phyloP scores from a whole-genome alignment of 441 rosid species.

The Pelargonium cotyledonis region DNA sequence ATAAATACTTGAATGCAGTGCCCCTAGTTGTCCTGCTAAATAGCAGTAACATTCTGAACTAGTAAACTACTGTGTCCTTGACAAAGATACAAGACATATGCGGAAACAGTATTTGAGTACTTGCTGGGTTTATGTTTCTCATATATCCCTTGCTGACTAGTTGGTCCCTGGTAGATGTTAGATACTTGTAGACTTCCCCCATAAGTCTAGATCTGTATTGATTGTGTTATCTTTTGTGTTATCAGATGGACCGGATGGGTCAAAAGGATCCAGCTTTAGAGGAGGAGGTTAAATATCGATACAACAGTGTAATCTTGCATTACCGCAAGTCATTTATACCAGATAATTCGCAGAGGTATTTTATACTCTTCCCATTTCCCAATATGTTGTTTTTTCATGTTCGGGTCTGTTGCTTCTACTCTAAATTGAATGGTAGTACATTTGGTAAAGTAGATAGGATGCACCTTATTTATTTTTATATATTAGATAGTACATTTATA shows the following conservation, averaged over 20 bases:
- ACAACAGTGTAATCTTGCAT: slow-evolving; percentile 66
- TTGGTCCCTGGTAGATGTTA: neutral
- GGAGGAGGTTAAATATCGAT: slow-evolving; percentile 78
- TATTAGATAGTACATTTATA: too few relatives aligned
- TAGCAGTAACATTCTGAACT: neutral
- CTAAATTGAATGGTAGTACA: slow-evolving; percentile 2
- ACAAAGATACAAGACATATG: neutral
- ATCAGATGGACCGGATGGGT: slow-evolving; percentile 74
- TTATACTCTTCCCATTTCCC: neutral
- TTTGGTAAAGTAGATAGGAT: neutral
- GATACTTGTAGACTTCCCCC: neutral
- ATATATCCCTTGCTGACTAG: neutral
- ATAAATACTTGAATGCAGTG: neutral
- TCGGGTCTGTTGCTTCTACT: neutral
- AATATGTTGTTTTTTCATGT: neutral
- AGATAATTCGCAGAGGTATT: slow-evolving; percentile 84
- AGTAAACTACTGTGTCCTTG: neutral
- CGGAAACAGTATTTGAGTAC: neutral
- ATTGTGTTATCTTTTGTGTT: slow-evolving; percentile 22
- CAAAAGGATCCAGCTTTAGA: slow-evolving; percentile 65
- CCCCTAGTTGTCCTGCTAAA: neutral
- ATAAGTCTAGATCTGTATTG: neutral
- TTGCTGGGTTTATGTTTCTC: slow-evolving; percentile 1
- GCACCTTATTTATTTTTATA: neutral
- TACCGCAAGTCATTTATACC: slow-evolving; percentile 90